A percentile compares a stretch with the other conserved stretches of the same genome.
These are phyloP conservation scores for Lyophyllum atratum DNA, from an alignment of 768 basidiomycete genomes.

Conservation along the genomic window DNA sequence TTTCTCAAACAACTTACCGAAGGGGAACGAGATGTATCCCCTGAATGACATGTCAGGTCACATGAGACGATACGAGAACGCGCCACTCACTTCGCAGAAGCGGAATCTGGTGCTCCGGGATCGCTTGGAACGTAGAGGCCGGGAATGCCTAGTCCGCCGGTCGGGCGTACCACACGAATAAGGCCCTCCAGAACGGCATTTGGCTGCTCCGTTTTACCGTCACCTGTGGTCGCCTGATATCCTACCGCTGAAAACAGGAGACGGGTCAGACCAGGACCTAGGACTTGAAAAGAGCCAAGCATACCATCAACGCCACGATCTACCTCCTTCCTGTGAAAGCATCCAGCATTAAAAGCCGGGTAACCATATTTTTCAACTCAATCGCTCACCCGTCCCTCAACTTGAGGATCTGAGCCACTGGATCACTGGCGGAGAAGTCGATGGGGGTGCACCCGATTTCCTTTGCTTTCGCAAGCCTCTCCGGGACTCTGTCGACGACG, in stretches of 20 bases:
- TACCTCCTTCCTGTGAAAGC: background rate
- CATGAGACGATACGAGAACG: background rate
- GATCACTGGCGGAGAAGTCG: slow-evolving; percentile 48
- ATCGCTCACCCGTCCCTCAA: slow-evolving; percentile 42
- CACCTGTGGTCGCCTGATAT: slow-evolving; percentile 53
- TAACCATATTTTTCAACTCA: background rate
- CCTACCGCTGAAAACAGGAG: slow-evolving; percentile 40
- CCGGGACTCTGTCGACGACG: slow-evolving; percentile 57
- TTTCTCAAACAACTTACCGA: slow-evolving; percentile 57
- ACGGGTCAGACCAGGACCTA: background rate
- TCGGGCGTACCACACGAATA: slow-evolving; percentile 53
- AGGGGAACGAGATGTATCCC: slow-evolving; percentile 55
- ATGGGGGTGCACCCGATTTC: slow-evolving; percentile 54
- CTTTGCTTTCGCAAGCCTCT: slow-evolving; percentile 52
- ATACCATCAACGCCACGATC: slow-evolving; percentile 4
- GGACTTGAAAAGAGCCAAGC: background rate
- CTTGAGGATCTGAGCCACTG: slow-evolving; percentile 49
- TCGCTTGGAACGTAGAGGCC: slow-evolving; percentile 59
- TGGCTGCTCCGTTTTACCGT: slow-evolving; percentile 59
- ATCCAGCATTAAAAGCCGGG: background rate
- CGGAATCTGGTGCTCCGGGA: slow-evolving; percentile 55
- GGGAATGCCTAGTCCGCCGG: slow-evolving; percentile 59
- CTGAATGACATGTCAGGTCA: slow-evolving; percentile 18
- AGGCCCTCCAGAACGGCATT: slow-evolving; percentile 53
- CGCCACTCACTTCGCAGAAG: slow-evolving; percentile 45